Evolutionary conservation across 2,329 filamentous ascomycete species (phyloP).

Genomic region (Ophiognomonia clavigignenti-juglandacearum): DNA sequence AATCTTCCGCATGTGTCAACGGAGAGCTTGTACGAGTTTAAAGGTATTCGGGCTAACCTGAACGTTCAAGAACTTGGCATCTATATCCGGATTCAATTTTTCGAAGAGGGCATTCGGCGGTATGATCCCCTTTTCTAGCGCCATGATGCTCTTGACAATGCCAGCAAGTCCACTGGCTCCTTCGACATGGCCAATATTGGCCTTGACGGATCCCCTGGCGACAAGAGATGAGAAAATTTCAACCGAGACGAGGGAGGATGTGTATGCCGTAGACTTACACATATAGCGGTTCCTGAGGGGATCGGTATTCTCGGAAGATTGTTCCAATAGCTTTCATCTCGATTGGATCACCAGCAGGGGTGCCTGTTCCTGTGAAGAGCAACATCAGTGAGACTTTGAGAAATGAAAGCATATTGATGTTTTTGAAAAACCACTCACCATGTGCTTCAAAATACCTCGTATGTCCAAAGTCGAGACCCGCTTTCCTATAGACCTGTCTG

Average conservation of each 20-base stretch:
- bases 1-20: too few species aligned
- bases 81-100: slow-evolving; percentile 16
- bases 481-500: slow-evolving; percentile 21
- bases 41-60: slow-evolving; percentile 1
- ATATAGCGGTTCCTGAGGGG: slow-evolving; percentile 12
- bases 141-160: slow-evolving; percentile 18
- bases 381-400: neutral
- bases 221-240: neutral
- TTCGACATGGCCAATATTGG: slow-evolving; percentile 22
- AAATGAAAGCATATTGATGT: neutral
- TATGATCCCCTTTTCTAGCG: slow-evolving; percentile 17
- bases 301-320: slow-evolving; percentile 17
- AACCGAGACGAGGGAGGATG: too few species aligned
- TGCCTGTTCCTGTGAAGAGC: neutral
- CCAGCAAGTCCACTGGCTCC: slow-evolving; percentile 16
- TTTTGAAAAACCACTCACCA: slow-evolving; percentile 1
- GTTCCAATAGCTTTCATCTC: slow-evolving; percentile 27
- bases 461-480: slow-evolving; percentile 3
- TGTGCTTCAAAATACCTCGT: slow-evolving; percentile 22
- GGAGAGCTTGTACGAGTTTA: too few species aligned
- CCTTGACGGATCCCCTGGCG: slow-evolving; percentile 17
- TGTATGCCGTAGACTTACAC: slow-evolving; percentile 12
- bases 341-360: slow-evolving; percentile 20
- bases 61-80: slow-evolving; percentile 1
- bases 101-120: slow-evolving; percentile 16